phyloP scores from a whole-genome alignment of 2,329 filamentous ascomycete genomes.

The Fusarium palustre region DNA sequence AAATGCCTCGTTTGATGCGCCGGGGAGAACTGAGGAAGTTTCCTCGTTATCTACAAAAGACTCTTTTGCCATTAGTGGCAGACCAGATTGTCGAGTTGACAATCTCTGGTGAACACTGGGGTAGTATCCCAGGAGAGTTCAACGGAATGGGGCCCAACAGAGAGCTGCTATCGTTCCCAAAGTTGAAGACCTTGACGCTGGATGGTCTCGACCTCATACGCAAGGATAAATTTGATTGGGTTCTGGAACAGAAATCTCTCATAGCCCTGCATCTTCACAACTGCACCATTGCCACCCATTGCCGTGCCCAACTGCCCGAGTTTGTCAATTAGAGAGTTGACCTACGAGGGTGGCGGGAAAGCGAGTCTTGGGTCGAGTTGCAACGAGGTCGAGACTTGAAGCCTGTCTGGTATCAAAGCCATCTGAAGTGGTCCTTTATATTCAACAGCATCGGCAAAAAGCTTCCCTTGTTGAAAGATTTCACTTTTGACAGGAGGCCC shows the following conservation, averaged over 20 bases:
- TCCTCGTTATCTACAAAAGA: constrained; percentile 36
- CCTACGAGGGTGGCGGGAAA: constrained; percentile 14
- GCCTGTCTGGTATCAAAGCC: neutral
- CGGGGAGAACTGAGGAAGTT: constrained; percentile 28
- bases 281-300: constrained; percentile 27
- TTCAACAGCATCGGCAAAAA: neutral
- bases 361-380: no score
- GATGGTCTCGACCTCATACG: constrained; percentile 24
- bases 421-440: neutral
- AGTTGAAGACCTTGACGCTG: constrained; percentile 34
- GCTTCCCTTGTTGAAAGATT: neutral
- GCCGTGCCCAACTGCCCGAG: neutral
- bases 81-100: constrained; percentile 39
- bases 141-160: constrained; percentile 31
- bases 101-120: constrained; percentile 36
- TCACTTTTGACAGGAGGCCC: neutral
- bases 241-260: constrained; percentile 27
- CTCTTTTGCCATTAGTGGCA: constrained; percentile 25
- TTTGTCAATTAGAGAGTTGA: neutral
- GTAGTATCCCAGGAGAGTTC: constrained; percentile 36
- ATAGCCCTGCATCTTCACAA: constrained; percentile 10
- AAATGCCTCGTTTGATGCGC: constrained; percentile 5
- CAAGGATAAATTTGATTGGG: constrained; percentile 45
- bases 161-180: constrained; percentile 38
- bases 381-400: no score